Conservation (phyloP, 352 stramenopile genomes). For the Globisporangium nodosum region DNA sequence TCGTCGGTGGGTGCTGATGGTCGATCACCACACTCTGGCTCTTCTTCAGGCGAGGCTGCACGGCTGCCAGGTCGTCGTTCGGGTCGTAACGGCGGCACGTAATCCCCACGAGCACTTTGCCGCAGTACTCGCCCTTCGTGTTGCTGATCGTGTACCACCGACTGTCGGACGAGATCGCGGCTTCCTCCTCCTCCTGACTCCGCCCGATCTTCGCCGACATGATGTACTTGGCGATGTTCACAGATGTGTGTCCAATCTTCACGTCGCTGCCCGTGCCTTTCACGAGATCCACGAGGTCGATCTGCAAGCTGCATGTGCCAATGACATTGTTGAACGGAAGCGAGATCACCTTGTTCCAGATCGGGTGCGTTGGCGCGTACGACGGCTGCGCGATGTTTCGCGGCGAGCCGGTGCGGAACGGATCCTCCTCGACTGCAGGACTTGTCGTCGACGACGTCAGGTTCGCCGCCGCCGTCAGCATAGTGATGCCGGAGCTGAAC, state of each 20-base stretch:
- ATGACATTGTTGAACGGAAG: constrained; percentile 75
- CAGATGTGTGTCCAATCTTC: constrained; percentile 54
- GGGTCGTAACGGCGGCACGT: constrained; percentile 44
- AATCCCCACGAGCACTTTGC: constrained; percentile 77
- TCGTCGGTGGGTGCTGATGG: constrained; percentile 56
- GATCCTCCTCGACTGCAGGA: constrained; percentile 25
- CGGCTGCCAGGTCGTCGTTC: constrained; percentile 14
- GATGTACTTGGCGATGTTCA: constrained; percentile 83
- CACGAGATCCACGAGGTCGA: constrained; percentile 63
- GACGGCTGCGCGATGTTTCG: constrained; percentile 50
- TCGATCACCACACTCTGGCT: constrained; percentile 76
- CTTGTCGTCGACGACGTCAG: constrained; percentile 27
- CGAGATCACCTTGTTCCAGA: constrained; percentile 80
- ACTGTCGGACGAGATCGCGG: constrained; percentile 58
- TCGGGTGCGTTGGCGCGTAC: constrained; percentile 61
- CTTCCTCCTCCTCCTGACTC: constrained; percentile 52
- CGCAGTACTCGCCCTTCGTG: constrained; percentile 80
- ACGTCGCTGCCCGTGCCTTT: constrained; percentile 29
- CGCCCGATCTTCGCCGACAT: constrained; percentile 41
- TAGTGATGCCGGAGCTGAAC: constrained; percentile 51
- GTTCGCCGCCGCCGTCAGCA: constrained; percentile 44
- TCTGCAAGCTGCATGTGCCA: constrained; percentile 65
- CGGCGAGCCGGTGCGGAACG: constrained; percentile 53
- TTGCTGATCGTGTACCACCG: constrained; percentile 87
- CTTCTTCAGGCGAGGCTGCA: constrained; percentile 66